Conservation (phyloP, 345 rosid genomes). For the Aquilaria sinensis region DNA sequence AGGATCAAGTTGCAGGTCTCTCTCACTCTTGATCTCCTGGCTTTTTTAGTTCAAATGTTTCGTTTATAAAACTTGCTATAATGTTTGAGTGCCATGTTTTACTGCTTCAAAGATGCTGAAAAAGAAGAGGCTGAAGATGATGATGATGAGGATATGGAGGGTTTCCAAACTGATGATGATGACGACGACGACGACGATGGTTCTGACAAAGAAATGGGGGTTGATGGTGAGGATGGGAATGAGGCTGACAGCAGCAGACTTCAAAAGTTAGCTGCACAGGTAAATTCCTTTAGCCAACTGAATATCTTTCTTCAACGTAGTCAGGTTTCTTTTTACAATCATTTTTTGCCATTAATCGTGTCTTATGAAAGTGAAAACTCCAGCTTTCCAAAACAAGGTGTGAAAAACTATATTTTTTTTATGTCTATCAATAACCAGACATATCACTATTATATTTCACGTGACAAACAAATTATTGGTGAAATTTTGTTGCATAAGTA, state of each 20-base stretch:
- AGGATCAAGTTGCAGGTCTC: constrained; percentile 85
- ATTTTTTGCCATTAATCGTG: no score
- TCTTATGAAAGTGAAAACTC: no score
- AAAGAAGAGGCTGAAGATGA: constrained; percentile 49
- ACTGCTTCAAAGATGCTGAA: constrained; percentile 50
- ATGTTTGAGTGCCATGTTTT: constrained; percentile 1
- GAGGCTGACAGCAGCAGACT: constrained; percentile 69
- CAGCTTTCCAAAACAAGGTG: no score
- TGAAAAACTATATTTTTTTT: no score
- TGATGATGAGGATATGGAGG: constrained; percentile 83
- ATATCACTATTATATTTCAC: no score
- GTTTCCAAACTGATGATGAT: constrained; percentile 77
- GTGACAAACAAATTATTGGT: no score
- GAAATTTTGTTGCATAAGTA: no score
- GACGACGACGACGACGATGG: constrained; percentile 61
- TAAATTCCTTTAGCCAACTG: constrained; percentile 7
- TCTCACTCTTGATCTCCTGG: not conserved
- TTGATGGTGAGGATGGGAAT: constrained; percentile 83
- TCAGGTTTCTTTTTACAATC: not conserved
- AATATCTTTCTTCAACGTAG: not conserved
- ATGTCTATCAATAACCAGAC: no score
- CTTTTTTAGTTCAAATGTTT: constrained; percentile 6
- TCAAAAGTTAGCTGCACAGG: constrained; percentile 82
- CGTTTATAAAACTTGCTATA: not conserved
- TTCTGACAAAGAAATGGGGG: constrained; percentile 88